Evolutionary conservation across 768 basidiomycete genomes (phyloP).

Genomic region (Lactarius pseudohatsudake): DNA sequence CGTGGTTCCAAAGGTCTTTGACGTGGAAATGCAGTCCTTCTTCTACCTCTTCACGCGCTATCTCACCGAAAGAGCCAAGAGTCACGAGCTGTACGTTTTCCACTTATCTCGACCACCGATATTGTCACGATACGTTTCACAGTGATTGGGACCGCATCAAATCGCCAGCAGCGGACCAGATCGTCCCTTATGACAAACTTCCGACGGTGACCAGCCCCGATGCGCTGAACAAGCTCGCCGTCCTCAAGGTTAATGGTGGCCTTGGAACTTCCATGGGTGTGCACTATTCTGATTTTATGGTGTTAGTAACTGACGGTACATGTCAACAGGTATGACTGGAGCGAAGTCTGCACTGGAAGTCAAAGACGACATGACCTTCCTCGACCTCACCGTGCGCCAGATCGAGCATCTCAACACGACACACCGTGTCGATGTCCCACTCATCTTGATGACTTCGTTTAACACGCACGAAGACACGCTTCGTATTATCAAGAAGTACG

Average conservation of each 20-base stretch:
- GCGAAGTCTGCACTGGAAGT: conserved; percentile 95
- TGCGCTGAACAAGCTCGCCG: conserved; percentile 88
- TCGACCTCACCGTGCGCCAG: conserved; percentile 91
- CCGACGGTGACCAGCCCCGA: conserved; percentile 55
- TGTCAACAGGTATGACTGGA: conserved; percentile 65
- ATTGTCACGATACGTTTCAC: neutral
- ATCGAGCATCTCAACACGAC: conserved; percentile 93
- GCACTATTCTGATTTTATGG: neutral
- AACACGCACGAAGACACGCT: conserved; percentile 97
- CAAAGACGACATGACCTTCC: conserved; percentile 97
- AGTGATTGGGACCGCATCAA: conserved; percentile 56
- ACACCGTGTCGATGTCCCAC: conserved; percentile 85
- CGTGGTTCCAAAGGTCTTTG: conserved; percentile 58
- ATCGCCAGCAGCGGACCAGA: conserved; percentile 81
- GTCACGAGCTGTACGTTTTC: conserved; percentile 73
- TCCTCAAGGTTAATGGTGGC: conserved; percentile 94
- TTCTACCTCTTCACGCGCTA: conserved; percentile 92
- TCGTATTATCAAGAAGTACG: conserved; percentile 95
- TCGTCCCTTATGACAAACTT: conserved; percentile 78
- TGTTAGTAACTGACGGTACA: conserved; percentile 7
- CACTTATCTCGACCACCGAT: conserved; percentile 2
- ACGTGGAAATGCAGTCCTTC: conserved; percentile 91
- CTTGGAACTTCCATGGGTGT: conserved; percentile 86
- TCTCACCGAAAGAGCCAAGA: conserved; percentile 84
- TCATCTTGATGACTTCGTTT: conserved; percentile 98